Conservation (phyloP, 768 basidiomycete genomes). For the Brasilioporus rufonigricans region DNA sequence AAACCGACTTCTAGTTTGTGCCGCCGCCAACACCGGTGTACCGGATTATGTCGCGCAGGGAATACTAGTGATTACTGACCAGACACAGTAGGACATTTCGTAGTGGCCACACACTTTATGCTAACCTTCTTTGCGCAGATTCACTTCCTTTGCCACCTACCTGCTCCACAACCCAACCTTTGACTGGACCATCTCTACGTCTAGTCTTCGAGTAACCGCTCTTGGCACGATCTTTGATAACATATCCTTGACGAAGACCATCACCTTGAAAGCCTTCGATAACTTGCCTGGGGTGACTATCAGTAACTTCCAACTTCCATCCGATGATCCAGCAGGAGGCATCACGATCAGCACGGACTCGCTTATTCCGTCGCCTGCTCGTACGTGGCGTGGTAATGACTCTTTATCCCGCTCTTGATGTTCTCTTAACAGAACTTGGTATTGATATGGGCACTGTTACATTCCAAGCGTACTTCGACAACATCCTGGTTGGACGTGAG, state of each 20-base stretch:
- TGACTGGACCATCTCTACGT: slow-evolving; percentile 67
- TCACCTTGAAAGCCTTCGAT: slow-evolving; percentile 70
- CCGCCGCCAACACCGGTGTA: slow-evolving; percentile 63
- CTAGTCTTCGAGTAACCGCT: slow-evolving; percentile 59
- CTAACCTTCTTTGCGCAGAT: slow-evolving; percentile 34
- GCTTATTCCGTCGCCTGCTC: slow-evolving; percentile 61
- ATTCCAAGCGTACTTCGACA: slow-evolving; percentile 61
- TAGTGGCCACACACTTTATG: background rate
- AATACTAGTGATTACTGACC: slow-evolving; percentile 54
- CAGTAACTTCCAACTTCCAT: slow-evolving; percentile 67
- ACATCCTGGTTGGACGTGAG: slow-evolving; percentile 60
- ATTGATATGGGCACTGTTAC: slow-evolving; percentile 64
- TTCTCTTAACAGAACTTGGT: slow-evolving; percentile 52
- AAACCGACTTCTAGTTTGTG: slow-evolving; percentile 47
- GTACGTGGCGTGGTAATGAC: slow-evolving; percentile 39
- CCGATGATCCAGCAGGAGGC: slow-evolving; percentile 65
- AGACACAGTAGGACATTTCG: slow-evolving; percentile 38
- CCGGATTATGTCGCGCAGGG: slow-evolving; percentile 58
- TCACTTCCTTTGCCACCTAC: slow-evolving; percentile 64
- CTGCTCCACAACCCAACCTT: slow-evolving; percentile 64
- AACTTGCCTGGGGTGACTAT: slow-evolving; percentile 68
- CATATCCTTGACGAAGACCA: slow-evolving; percentile 55
- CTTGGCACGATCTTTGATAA: slow-evolving; percentile 69
- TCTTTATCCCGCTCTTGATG: slow-evolving; percentile 11
- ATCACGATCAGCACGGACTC: slow-evolving; percentile 71